phyloP scores from a whole-genome alignment of 2,329 filamentous ascomycete genomes.

The Didymella glomerata region DNA sequence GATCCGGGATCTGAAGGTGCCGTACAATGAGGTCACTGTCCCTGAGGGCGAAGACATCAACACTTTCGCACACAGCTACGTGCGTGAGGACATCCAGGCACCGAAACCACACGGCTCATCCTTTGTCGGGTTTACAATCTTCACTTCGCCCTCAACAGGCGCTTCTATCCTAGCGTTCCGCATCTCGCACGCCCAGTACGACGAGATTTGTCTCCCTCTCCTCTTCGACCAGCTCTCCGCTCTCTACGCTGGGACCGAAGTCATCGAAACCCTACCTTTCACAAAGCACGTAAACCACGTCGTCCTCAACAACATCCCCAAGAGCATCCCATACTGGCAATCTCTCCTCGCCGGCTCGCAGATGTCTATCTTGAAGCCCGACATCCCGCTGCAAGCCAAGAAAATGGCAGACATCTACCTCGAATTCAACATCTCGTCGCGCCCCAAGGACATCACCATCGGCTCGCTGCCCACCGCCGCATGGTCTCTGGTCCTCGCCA shows the following conservation, averaged over 20 bases:
- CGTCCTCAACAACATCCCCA: conserved; percentile 51
- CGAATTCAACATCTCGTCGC: conserved; percentile 51
- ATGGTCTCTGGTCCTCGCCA: conserved; percentile 70
- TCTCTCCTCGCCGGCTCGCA: conserved; percentile 65
- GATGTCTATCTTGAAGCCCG: conserved; percentile 54
- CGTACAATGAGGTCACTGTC: conserved; percentile 53
- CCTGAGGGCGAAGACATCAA: conserved; percentile 60
- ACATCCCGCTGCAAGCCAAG: conserved; percentile 41
- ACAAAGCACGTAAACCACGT: conserved; percentile 57
- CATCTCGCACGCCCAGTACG: conserved; percentile 74
- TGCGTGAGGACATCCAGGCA: conserved; percentile 64
- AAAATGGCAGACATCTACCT: conserved; percentile 42
- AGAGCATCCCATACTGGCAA: conserved; percentile 68
- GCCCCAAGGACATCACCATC: conserved; percentile 65
- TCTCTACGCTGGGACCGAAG: conserved; percentile 56
- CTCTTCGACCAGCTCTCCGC: conserved; percentile 68
- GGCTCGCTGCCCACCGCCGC: conserved; percentile 73
- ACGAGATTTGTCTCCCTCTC: conserved; percentile 71
- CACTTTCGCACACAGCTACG: conserved; percentile 63
- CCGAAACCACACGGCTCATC: conserved; percentile 65
- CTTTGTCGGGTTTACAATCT: conserved; percentile 54
- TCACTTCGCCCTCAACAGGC: conserved; percentile 66
- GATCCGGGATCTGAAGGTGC: conserved; percentile 61
- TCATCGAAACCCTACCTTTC: conserved; percentile 53
- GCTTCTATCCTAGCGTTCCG: conserved; percentile 64